Conservation (phyloP, 2,329 filamentous ascomycete species). For the Pseudogymnoascus sp. region DNA sequence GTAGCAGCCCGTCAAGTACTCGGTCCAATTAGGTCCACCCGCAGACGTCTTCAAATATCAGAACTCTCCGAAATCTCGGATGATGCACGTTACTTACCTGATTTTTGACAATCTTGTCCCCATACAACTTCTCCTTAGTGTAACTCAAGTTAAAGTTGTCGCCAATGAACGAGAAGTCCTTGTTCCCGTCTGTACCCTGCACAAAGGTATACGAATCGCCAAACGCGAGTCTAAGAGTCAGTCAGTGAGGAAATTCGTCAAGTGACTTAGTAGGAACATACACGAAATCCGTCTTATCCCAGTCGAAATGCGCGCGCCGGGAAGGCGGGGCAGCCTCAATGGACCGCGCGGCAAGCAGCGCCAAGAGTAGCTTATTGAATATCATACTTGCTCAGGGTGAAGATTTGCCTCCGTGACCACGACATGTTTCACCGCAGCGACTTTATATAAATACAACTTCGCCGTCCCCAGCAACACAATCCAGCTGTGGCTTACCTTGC, state of each 20-base stretch:
- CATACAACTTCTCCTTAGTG: conserved; percentile 34
- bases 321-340: neutral
- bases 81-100: conserved; percentile 20
- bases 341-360: neutral
- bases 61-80: neutral
- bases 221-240: conserved; percentile 34
- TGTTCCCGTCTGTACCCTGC: conserved; percentile 41
- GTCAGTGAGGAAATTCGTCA: neutral
- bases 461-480: neutral
- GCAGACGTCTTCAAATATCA: conserved; percentile 37
- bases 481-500: neutral
- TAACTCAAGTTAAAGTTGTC: conserved; percentile 40
- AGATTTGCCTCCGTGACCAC: neutral
- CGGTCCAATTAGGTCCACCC: conserved; percentile 46
- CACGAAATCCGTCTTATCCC: conserved; percentile 14
- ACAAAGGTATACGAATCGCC: conserved; percentile 45
- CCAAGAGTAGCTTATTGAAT: neutral
- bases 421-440: neutral
- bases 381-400: neutral
- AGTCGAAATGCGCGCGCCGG: conserved; percentile 11
- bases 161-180: conserved; percentile 47
- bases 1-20: conserved; percentile 44
- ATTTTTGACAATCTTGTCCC: conserved; percentile 43
- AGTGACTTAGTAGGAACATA: neutral
- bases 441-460: neutral